Conservation (phyloP, 2,329 filamentous ascomycete species). For the Exophiala aquamarina region DNA sequence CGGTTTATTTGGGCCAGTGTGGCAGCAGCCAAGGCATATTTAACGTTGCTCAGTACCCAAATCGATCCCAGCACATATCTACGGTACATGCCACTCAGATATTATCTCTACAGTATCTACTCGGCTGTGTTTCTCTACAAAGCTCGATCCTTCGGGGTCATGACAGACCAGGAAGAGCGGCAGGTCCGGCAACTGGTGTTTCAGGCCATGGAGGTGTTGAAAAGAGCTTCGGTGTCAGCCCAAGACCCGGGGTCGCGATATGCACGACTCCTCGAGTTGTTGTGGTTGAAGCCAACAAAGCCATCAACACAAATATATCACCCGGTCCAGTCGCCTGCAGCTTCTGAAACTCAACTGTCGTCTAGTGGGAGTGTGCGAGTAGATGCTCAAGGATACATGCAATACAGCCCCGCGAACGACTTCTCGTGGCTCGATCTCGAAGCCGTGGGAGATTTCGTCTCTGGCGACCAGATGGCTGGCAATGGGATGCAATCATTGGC, state of each 20-base stretch:
- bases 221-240: slow-evolving; percentile 56
- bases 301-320: slow-evolving; percentile 20
- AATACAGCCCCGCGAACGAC: slow-evolving; percentile 52
- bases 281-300: slow-evolving; percentile 52
- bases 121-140: slow-evolving; percentile 67
- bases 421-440: slow-evolving; percentile 64
- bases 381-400: slow-evolving; percentile 33
- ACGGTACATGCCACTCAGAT: slow-evolving; percentile 64
- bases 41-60: slow-evolving; percentile 60
- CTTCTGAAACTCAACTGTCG: slow-evolving; percentile 35
- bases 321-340: slow-evolving; percentile 27
- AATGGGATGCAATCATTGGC: slow-evolving; percentile 18
- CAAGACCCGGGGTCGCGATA: slow-evolving; percentile 64
- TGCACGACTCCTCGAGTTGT: slow-evolving; percentile 58
- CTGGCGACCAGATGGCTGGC: slow-evolving; percentile 38
- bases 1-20: slow-evolving; percentile 67
- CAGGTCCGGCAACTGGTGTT: slow-evolving; percentile 58
- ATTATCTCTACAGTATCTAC: slow-evolving; percentile 64
- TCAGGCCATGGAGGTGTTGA: slow-evolving; percentile 59
- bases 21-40: slow-evolving; percentile 62
- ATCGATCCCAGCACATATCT: slow-evolving; percentile 60
- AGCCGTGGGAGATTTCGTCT: slow-evolving; percentile 59
- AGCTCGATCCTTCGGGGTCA: slow-evolving; percentile 60
- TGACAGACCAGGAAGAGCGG: slow-evolving; percentile 55
- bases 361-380: slow-evolving; percentile 26